Evolutionary conservation across 768 basidiomycete genomes (phyloP).

Genomic region (Favolaschia claudopus): DNA sequence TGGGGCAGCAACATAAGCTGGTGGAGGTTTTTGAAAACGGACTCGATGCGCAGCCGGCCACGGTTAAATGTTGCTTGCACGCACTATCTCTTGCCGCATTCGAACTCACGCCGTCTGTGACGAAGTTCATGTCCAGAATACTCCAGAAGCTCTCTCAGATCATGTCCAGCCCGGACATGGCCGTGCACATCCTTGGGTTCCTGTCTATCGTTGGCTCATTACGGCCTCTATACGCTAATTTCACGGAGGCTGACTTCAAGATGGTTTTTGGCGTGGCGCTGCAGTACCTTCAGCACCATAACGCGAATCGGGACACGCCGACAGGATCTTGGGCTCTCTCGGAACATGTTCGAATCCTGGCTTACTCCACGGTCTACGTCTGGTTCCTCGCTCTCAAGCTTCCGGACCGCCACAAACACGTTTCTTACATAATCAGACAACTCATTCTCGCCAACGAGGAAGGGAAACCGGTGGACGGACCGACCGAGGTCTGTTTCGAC

Average conservation of each 20-base stretch:
- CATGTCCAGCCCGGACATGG: conserved; percentile 92
- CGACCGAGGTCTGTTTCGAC: conserved; percentile 96
- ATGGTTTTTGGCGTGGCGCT: conserved; percentile 94
- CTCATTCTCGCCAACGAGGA: conserved; percentile 87
- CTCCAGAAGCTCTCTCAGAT: conserved; percentile 90
- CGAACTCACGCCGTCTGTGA: conserved; percentile 84
- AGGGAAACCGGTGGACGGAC: conserved; percentile 77
- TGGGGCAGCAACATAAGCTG: conserved; percentile 68
- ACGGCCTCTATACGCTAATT: conserved; percentile 82
- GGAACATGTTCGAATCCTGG: conserved; percentile 89
- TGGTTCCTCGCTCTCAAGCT: conserved; percentile 94
- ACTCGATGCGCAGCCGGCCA: conserved; percentile 71
- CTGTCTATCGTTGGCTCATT: conserved; percentile 87
- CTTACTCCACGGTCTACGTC: conserved; percentile 89
- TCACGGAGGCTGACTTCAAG: conserved; percentile 90
- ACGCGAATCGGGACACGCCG: conserved; percentile 59
- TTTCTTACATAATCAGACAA: conserved; percentile 87
- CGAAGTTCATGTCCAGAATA: conserved; percentile 79
- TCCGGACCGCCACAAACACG: conserved; percentile 79
- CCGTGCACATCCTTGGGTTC: conserved; percentile 96
- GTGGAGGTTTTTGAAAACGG: conserved; percentile 78
- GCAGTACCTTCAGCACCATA: conserved; percentile 93
- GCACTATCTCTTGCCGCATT: conserved; percentile 88
- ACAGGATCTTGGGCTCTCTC: conserved; percentile 85
- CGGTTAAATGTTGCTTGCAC: conserved; percentile 90